Conservation (phyloP, 2,329 filamentous ascomycete genomes). For the Karstenula rhodostoma region DNA sequence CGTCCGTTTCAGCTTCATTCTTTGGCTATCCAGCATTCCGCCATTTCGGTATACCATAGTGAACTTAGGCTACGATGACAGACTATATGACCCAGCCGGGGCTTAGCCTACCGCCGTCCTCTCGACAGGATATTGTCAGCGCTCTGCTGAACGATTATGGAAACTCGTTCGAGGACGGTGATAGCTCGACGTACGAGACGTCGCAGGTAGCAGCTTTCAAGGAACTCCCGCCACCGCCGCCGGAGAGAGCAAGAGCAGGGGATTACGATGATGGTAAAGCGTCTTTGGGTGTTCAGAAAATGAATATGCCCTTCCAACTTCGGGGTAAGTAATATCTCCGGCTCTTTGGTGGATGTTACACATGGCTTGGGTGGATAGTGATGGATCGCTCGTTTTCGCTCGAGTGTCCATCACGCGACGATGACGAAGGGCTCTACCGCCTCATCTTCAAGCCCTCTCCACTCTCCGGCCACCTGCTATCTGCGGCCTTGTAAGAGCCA, state of each 20-base stretch:
- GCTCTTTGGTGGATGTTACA: neutral
- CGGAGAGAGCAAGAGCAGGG: constrained; percentile 29
- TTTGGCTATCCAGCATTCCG: constrained; percentile 2
- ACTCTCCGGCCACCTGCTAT: neutral
- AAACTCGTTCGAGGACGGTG: constrained; percentile 37
- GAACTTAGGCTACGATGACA: constrained; percentile 31
- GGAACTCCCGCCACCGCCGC: constrained; percentile 42
- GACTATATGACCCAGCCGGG: constrained; percentile 35
- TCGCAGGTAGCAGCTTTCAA: constrained; percentile 39
- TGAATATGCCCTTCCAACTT: constrained; percentile 45
- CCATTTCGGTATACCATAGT: constrained; percentile 1
- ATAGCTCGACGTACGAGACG: constrained; percentile 30
- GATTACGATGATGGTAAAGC: constrained; percentile 31
- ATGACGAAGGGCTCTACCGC: neutral
- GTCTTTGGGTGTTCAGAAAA: constrained; percentile 27
- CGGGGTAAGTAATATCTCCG: constrained; percentile 38
- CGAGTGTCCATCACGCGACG: neutral
- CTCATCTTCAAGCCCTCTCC: neutral
- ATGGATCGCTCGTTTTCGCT: neutral
- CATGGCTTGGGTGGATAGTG: neutral
- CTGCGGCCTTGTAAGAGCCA: neutral
- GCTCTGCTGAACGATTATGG: constrained; percentile 50
- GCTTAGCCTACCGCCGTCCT: constrained; percentile 35
- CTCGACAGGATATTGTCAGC: constrained; percentile 50
- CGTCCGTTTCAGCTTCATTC: constrained; percentile 17